Evolutionary conservation across 345 rosid genomes (phyloP), one percentile per base, ranked within the genome.

Genomic region (Aethionema arabicum): DNA sequence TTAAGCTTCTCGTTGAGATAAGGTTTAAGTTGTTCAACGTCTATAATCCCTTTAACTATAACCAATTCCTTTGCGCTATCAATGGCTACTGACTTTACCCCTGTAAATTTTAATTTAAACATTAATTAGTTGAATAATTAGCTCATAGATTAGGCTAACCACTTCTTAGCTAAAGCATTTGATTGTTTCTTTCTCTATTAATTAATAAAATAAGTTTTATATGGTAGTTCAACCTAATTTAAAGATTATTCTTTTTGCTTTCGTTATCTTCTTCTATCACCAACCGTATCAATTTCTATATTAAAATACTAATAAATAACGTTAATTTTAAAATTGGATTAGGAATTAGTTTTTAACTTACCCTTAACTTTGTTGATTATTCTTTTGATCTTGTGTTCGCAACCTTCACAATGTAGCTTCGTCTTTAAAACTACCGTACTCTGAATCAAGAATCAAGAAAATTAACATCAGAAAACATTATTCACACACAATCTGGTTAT

Each of bases 31-130:
- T 74, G 72, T 55, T 85, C 82, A 1, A 69, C 80, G 66, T 89
- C 91, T 75, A 84, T 63, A 6, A 78, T 85, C 1, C 99, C 99
- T 31, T 78, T 90, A 16, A 90, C 96, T 21, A 82, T 75, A 27
- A 93, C 87, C 11, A 77, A 74, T 53, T 90, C 96, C 70, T 85
- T 93, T 4, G 53, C 78, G 9, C 54, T 74, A 63, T 87, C 95
- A 0, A 90, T 62, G 11, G 62, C 39, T 4, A 93, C 95, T 29
- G 75, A 45, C 0, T 62, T 70, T 52, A 93, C 95, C 2, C 99
- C 99, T 93, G 82, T 62, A 57, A 35, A 13, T 0, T 10, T 46
- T 46, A 3, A 32, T 15, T 58, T 0, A 35, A 49, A 52, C 43
- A 8, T 57, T 44, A 42, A 11, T 63, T n/a, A 58, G 27, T 45